Percentiles rank a stretch among this genome's conserved stretches.
These are phyloP conservation scores for Chrysosporium queenslandicum DNA, from an alignment of 2,329 filamentous ascomycete species.

Conservation along the genomic window DNA sequence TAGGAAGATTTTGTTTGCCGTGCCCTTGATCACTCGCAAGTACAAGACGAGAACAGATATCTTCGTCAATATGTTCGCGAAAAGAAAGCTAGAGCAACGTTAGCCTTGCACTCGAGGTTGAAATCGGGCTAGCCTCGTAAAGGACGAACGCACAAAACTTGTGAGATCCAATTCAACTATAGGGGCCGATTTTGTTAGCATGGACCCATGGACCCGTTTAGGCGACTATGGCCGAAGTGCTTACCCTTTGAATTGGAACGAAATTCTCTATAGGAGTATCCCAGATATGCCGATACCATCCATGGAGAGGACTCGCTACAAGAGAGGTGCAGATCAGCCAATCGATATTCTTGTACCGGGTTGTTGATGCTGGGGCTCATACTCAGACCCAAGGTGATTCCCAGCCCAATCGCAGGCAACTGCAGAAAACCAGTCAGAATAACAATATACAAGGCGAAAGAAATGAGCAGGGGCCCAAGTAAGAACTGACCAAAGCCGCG, in stretches of 20 bases:
- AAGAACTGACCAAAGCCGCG: background rate
- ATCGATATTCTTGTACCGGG: background rate
- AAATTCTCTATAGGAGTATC: constrained; percentile 4
- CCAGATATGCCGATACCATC: constrained; percentile 10
- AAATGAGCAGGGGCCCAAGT: too few species aligned
- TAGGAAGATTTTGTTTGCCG: constrained; percentile 11
- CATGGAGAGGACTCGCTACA: constrained; percentile 6
- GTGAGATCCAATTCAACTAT: constrained; percentile 6
- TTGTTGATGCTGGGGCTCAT: background rate
- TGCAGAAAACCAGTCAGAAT: background rate
- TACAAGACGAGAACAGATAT: constrained; percentile 13
- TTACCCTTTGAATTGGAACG: constrained; percentile 6
- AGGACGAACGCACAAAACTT: constrained; percentile 2
- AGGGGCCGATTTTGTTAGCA: background rate
- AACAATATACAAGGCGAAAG: background rate
- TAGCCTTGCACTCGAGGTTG: background rate
- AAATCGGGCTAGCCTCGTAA: background rate
- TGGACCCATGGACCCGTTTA: background rate
- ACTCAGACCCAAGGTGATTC: background rate
- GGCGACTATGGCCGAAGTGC: background rate
- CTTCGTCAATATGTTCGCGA: constrained; percentile 7
- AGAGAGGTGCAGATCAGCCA: background rate
- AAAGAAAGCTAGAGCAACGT: constrained; percentile 5
- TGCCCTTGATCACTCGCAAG: constrained; percentile 11
- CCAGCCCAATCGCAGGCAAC: constrained; percentile 6